A percentile compares a stretch with the other conserved stretches of the same genome.
Conservation (phyloP, 441 rosid species). For the Rhodomyrtus psidioides region DNA sequence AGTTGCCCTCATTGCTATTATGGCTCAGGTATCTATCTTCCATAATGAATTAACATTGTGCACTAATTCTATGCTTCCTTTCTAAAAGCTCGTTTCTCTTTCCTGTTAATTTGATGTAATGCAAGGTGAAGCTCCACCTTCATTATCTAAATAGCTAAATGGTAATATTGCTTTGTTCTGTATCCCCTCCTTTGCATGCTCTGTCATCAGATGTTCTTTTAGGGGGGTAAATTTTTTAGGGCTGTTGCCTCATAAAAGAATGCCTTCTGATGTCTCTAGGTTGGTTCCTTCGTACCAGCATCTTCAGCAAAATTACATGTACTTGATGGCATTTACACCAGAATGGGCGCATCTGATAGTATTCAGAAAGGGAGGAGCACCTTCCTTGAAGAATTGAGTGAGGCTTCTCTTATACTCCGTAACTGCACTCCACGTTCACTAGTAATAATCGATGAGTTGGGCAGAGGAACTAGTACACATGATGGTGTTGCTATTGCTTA, state of each 20-base stretch:
- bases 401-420: conserved; percentile 62
- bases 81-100: background rate
- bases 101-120: background rate
- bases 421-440: conserved; percentile 63
- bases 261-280: conserved; percentile 41
- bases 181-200: background rate
- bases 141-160: background rate
- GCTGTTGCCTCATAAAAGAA: conserved; percentile 5
- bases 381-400: conserved; percentile 85
- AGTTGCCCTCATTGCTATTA: conserved; percentile 74
- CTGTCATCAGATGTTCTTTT: background rate
- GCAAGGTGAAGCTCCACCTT: background rate
- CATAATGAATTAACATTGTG: background rate
- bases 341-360: conserved; percentile 95
- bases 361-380: conserved; percentile 93
- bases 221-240: background rate
- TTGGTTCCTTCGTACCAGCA: conserved; percentile 96
- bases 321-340: conserved; percentile 72
- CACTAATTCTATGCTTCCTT: background rate
- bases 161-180: background rate
- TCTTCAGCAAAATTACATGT: conserved; percentile 66
- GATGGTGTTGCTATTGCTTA: conserved; percentile 94
- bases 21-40: conserved; percentile 75
- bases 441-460: conserved; percentile 90
- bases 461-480: conserved; percentile 93